phyloP scores from a whole-genome alignment of 176 grass and related monocot species.

The bread wheat (Triticum aestivum) region DNA sequence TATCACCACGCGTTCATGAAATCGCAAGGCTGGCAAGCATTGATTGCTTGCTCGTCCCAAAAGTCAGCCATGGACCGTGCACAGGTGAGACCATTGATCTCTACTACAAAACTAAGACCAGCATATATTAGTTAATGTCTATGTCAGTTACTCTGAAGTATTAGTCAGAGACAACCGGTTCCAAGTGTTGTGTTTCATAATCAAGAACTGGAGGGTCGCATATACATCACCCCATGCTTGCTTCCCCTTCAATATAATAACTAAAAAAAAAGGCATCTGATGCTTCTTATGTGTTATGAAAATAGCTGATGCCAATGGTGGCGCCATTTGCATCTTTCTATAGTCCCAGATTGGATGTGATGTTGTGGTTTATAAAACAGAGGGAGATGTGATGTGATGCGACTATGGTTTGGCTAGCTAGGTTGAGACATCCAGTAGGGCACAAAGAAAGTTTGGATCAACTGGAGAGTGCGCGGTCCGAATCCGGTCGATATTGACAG shows the following conservation, averaged over 20 bases:
- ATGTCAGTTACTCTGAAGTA: too few species aligned
- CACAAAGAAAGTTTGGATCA: not conserved
- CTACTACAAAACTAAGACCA: not conserved
- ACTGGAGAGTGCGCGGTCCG: not conserved
- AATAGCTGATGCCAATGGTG: not conserved
- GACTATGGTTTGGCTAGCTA: not conserved
- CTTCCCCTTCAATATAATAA: too few species aligned
- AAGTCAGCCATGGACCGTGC: conserved; percentile 12
- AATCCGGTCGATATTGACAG: not conserved
- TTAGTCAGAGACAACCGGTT: not conserved
- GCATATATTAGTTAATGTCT: too few species aligned
- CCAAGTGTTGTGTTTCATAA: not conserved
- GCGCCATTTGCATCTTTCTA: not conserved
- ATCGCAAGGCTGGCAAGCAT: not conserved
- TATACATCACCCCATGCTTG: not conserved
- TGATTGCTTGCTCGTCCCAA: not conserved
- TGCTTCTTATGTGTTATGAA: not conserved
- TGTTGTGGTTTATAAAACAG: not conserved
- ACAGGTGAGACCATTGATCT: not conserved
- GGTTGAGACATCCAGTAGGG: not conserved
- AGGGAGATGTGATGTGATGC: not conserved
- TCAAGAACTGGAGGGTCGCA: not conserved
- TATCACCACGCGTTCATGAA: not conserved
- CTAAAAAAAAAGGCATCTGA: not conserved
- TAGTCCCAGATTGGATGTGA: not conserved